Evolutionary conservation across 768 basidiomycete species (phyloP).

Genomic region (Pulveroboletus sp.): DNA sequence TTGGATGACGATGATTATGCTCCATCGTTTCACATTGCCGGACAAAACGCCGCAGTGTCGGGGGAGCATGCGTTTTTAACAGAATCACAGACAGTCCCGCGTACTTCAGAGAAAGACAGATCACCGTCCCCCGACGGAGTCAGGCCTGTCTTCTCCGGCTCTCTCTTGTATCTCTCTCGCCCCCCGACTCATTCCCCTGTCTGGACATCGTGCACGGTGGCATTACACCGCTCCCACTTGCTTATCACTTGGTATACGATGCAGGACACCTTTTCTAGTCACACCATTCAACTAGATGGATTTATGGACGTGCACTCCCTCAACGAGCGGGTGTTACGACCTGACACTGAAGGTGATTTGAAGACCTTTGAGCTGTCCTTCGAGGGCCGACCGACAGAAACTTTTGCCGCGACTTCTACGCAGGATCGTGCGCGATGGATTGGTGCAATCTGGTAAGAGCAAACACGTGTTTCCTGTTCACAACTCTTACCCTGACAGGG

Average conservation of each 20-base stretch:
- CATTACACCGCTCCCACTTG: constrained; percentile 39
- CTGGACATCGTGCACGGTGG: constrained; percentile 49
- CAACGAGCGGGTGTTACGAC: constrained; percentile 46
- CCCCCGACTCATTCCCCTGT: constrained; percentile 33
- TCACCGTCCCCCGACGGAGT: background rate
- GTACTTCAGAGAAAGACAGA: background rate
- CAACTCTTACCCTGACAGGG: constrained; percentile 40
- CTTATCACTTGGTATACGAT: constrained; percentile 47
- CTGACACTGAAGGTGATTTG: constrained; percentile 39
- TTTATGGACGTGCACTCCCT: constrained; percentile 69
- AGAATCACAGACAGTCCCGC: constrained; percentile 1
- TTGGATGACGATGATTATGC: constrained; percentile 23
- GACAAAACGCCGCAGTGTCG: background rate
- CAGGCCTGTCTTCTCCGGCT: constrained; percentile 9
- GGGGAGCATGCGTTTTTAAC: background rate
- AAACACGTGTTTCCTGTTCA: background rate
- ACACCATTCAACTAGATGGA: constrained; percentile 45
- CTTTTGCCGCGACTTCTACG: constrained; percentile 59
- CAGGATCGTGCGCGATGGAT: constrained; percentile 72
- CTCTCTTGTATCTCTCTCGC: constrained; percentile 50
- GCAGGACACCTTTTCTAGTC: constrained; percentile 39
- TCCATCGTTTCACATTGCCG: constrained; percentile 5
- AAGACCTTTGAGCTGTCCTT: constrained; percentile 68
- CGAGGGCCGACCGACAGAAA: constrained; percentile 48
- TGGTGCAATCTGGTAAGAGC: constrained; percentile 64